Base-by-base conservation (phyloP, 805 yeast genomes). In the Kodamaea neixiangensis region DNA sequence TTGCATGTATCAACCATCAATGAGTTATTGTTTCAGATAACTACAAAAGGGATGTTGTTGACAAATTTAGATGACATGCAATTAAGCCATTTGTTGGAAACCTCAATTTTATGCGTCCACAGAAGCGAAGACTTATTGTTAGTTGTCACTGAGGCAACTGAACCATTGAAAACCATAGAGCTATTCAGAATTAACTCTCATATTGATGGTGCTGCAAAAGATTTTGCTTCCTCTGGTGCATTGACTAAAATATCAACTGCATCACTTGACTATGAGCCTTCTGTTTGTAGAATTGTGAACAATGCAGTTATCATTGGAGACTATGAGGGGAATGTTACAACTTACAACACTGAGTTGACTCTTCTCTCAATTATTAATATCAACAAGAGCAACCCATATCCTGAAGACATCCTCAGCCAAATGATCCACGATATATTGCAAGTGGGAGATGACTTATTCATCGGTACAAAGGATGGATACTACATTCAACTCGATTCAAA, bases 381-480 rank as follows among this genome's bases (percentile, higher is more conserved):
- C 37, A 45, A 45, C 37, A 11, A 33, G 3, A 15, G 46, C 35
- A 51, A 47, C 17, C 55, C 57, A 14, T 46, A 54, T 18, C 25
- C 34, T 14, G 35, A 22, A 19, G 39, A 21, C 10, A 31, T 40
- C 10, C 37, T 46, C 10, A 20, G 29, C 21, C 47, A 33, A 7
- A 31, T 48, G n/a, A 31, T 44, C 21, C 44, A 61, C 40, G 67
- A 61, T 47, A 51, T 62, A 3, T 7, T 49, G 1, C 51, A 45
- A 13, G 22, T n/a, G 2, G 34, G 41, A 3, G 17, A 48, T 1
- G 48, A 47, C 11, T 21, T 68, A 0, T 57, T 56, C 14, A 51
- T 73, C 22, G 77, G 77, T 0, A 59, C 76, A 1, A 63, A 62
- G 43, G 66, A 65, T 29, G 78, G 78, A 0, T 59, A 54, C 33